Evolutionary conservation across 2,329 filamentous ascomycete genomes (phyloP), one percentile per base, ranked within the genome.

Genomic region (Elsinoe fawcettii): DNA sequence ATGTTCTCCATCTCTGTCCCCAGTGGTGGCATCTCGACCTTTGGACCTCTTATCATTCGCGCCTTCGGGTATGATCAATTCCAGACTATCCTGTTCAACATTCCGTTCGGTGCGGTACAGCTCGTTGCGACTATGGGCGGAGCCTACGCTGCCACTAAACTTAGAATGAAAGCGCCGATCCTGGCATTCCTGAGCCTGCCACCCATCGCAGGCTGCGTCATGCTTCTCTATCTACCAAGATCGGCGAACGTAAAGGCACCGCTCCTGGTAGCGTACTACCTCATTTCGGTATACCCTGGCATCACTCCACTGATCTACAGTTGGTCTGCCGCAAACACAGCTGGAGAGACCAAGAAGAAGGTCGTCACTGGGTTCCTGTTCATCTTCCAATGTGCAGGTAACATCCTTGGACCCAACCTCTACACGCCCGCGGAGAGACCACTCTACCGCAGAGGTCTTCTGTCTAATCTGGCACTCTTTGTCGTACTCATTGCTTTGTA

Each of bases 281-380:
- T 83, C 54, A 80, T 82, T 39, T 83, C 79, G 0, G 76, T 83
- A 6, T 83, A 84, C 54, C 80, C 81, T 0, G 82, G 77, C 5
- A 81, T 81, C 59, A 76, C 83, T 2, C 83, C 81, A 0, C 69
- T 84, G 27, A 79, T 84, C 39, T 84, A 81, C 61, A 79, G 79
- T 0, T 84, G 80, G 80, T 80, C 79, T 1, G 74, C 79, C 1
- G 80, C 82, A 60, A 85, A 85, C 61, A 84, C 84, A 0, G 84
- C 80, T 0, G 84, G 85, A 1, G 83, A 87, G 64, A 87, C 84
- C 0, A 88, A 88, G 69, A 81, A 82, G 61, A 87, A 86, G 64
- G 78, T 80, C 8, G 84, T 80, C 0, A 86, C 83, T 0, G 83
- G 78, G 11, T 74, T 85, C 5, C 73, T 87, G 1, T 84, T 87